Conservation (phyloP, 139 green algal species). For the Coccomyxa sp. region DNA sequence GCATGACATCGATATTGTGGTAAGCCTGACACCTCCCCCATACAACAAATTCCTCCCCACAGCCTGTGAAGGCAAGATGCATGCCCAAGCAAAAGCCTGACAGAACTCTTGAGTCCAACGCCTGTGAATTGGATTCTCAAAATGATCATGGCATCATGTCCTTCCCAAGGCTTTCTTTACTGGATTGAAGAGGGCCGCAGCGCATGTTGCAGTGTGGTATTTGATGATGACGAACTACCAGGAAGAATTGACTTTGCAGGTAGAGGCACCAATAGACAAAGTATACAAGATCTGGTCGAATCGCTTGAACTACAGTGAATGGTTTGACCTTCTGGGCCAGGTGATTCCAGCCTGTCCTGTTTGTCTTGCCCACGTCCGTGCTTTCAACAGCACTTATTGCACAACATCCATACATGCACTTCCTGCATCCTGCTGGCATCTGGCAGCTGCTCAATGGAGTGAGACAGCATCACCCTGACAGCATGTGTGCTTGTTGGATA, state of each 20-base stretch:
- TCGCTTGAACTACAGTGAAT: constrained; percentile 9
- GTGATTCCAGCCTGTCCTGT: neutral
- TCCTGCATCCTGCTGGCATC: neutral
- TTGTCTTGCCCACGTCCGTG: neutral
- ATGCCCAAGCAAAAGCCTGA: too few species aligned
- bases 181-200: too few species aligned
- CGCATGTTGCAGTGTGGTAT: too few species aligned
- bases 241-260: neutral
- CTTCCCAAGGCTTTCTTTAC: too few species aligned
- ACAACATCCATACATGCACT: neutral
- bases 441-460: too few species aligned
- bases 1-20: constrained; percentile 5
- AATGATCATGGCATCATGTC: too few species aligned
- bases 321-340: constrained; percentile 18
- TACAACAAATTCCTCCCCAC: too few species aligned
- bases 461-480: neutral
- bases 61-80: too few species aligned
- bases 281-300: constrained; percentile 14
- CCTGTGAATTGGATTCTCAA: too few species aligned
- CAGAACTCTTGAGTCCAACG: too few species aligned
- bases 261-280: neutral
- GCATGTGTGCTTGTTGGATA: neutral
- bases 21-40: too few species aligned
- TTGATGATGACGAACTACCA: too few species aligned
- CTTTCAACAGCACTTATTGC: neutral